Conservation (phyloP, 2,329 filamentous ascomycete genomes). For the Xylariaceae sp. region DNA sequence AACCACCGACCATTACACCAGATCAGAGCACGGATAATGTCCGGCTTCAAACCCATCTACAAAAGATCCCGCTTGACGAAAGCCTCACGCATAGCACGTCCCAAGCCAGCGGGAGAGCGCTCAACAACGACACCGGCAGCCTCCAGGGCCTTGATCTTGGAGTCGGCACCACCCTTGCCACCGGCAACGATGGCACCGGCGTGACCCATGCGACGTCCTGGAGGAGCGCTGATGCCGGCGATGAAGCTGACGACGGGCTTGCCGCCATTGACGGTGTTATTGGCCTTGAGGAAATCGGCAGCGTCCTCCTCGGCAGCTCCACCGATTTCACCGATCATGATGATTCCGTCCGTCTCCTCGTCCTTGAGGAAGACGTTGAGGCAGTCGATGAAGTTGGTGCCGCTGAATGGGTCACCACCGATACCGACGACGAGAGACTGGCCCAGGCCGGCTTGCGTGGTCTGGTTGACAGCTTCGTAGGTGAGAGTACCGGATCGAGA, state of each 20-base stretch:
- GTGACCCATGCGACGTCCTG: conserved; percentile 96
- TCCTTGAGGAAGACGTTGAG: conserved; percentile 95
- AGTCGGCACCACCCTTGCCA: conserved; percentile 96
- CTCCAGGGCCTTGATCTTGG: conserved; percentile 95
- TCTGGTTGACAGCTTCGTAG: conserved; percentile 99
- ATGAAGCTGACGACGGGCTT: conserved; percentile 99
- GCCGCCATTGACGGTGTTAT: conserved; percentile 78
- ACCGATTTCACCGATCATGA: conserved; percentile 99
- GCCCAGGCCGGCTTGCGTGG: conserved; percentile 91
- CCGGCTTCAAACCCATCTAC: conserved; percentile 45
- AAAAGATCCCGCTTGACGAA: conserved; percentile 95
- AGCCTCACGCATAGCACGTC: conserved; percentile 90
- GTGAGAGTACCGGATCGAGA: conserved; percentile 96
- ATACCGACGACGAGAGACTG: conserved; percentile 98
- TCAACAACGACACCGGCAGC: conserved; percentile 92
- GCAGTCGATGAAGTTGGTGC: conserved; percentile 99
- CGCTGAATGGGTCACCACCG: conserved; percentile 96
- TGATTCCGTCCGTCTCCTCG: conserved; percentile 95
- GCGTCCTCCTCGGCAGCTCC: conserved; percentile 97
- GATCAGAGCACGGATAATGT: too few species aligned
- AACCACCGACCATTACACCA: background rate
- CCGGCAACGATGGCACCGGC: conserved; percentile 96
- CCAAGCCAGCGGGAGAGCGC: conserved; percentile 85
- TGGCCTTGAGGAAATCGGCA: conserved; percentile 86
- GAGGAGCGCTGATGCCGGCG: conserved; percentile 94